phyloP scores from a whole-genome alignment of 2,329 filamentous ascomycete species.

The Colletotrichum sidae region DNA sequence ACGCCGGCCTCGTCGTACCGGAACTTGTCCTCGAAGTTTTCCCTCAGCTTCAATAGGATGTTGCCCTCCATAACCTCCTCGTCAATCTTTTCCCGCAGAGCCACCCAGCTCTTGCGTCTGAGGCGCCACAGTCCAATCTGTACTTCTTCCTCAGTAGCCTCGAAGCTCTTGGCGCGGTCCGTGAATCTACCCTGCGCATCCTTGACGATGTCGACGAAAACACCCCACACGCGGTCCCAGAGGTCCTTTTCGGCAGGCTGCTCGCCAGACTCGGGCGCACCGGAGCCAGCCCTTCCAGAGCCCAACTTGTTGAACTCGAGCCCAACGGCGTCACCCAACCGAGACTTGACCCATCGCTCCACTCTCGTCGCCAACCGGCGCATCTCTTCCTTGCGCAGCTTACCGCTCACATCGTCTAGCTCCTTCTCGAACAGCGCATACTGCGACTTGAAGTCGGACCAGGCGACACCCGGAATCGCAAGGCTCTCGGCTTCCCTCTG shows the following conservation, averaged over 20 bases:
- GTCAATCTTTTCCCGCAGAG: conserved; percentile 89
- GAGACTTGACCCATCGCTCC: conserved; percentile 92
- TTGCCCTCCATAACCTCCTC: conserved; percentile 99
- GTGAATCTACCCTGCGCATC: conserved; percentile 89
- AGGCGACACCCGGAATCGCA: conserved; percentile 81
- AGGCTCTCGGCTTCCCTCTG: conserved; percentile 80
- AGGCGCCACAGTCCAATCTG: conserved; percentile 93
- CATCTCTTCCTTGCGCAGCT: conserved; percentile 95
- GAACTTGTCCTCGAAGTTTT: conserved; percentile 99
- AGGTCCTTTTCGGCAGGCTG: conserved; percentile 86
- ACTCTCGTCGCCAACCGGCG: conserved; percentile 88
- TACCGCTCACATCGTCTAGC: conserved; percentile 86
- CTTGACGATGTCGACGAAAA: conserved; percentile 84
- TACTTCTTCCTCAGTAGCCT: conserved; percentile 91
- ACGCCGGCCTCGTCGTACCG: conserved; percentile 96
- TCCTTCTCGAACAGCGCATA: conserved; percentile 87
- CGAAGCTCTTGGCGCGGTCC: conserved; percentile 91
- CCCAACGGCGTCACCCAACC: conserved; percentile 87
- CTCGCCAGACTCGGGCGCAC: conserved; percentile 82
- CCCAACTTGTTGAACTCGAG: conserved; percentile 97
- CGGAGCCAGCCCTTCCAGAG: conserved; percentile 84
- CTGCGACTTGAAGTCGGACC: conserved; percentile 90
- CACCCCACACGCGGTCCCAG: conserved; percentile 94
- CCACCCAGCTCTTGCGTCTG: conserved; percentile 93
- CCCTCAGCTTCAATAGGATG: conserved; percentile 90